Base-by-base conservation (phyloP, 1,139 yeast species). In the Diutina rugosa region DNA sequence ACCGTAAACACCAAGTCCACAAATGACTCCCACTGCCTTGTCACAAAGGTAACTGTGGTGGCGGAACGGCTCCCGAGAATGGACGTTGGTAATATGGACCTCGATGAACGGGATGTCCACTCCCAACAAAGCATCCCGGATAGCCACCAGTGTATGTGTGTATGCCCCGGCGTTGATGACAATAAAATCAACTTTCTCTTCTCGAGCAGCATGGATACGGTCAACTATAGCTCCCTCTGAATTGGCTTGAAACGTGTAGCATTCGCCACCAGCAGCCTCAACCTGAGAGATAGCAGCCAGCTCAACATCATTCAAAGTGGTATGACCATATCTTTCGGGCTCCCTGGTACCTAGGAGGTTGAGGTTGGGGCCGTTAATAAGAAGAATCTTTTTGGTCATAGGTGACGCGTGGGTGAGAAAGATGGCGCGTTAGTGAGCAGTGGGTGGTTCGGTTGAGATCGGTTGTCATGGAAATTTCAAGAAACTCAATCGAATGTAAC, bases 141-240 rank as follows among this genome's bases (percentile, higher is more conserved):
- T 69, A 1, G 78, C 81, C 21, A 77, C 75, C 0, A 80, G 75
- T 0, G 81, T 77, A 59, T 77, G 81, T 1, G 81, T 77, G 61
- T 75, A 77, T 7, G 81, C 81, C 55, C 81, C 81, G 10, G 81
- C 81, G 62, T 77, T 77, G 57, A 77, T 76, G 44, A 77, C 70
- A 55, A 77, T 66, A 55, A 72, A 73, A 2, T 70, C 74, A 30
- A 73, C 72, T 4, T 74, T 73, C 55, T 76, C 73, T 18, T 61
- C 60, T 61, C 69, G 72, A 6, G 81, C 80, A 60, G 72, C 69
- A 59, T 76, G 81, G 53, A 77, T 76, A 55, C 79, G 64, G 61
- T 77, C 80, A 51, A 77, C 70, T 41, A 77, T 66, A 53, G 69
- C 70, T n/a, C 81, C 80, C 64, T 77, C 81, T n/a, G 75, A 70